Percentiles rank a stretch among this genome's conserved stretches.
Evolutionary conservation across 345 rosid species (phyloP).

Genomic region (Arabis alpina): DNA sequence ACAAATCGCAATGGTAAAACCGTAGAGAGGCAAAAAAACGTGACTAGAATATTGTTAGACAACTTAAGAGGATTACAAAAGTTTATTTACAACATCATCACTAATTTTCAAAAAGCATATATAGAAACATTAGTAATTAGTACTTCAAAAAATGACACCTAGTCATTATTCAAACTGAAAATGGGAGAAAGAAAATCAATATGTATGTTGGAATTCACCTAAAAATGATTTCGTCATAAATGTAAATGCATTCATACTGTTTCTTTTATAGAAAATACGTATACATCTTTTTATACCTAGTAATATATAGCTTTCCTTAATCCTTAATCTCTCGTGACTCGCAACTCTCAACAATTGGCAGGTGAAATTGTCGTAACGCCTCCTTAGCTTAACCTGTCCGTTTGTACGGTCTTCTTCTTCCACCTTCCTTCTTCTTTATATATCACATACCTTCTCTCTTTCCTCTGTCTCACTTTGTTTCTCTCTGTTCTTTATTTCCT

Average conservation of each 20-base stretch:
- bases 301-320: slow-evolving; percentile 26
- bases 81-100: no score
- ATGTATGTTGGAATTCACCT: slow-evolving; percentile 19
- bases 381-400: slow-evolving; percentile 24
- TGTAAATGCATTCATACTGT: slow-evolving; percentile 23
- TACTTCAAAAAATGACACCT: neutral
- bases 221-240: slow-evolving; percentile 23
- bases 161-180: neutral
- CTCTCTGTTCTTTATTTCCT: neutral
- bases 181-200: neutral
- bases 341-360: slow-evolving; percentile 45
- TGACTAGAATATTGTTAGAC: no score
- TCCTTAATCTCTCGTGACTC: slow-evolving; percentile 39
- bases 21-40: no score
- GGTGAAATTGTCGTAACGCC: slow-evolving; percentile 45
- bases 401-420: slow-evolving; percentile 30
- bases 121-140: no score
- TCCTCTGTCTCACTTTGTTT: slow-evolving; percentile 20
- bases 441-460: neutral
- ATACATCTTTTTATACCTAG: neutral
- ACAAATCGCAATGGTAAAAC: no score
- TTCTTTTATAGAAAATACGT: neutral
- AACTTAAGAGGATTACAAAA: no score
- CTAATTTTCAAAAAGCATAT: no score
- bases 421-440: slow-evolving; percentile 19